Conservation (phyloP, 2,329 filamentous ascomycete species). For the Paecilomyces dactylethromorphus region DNA sequence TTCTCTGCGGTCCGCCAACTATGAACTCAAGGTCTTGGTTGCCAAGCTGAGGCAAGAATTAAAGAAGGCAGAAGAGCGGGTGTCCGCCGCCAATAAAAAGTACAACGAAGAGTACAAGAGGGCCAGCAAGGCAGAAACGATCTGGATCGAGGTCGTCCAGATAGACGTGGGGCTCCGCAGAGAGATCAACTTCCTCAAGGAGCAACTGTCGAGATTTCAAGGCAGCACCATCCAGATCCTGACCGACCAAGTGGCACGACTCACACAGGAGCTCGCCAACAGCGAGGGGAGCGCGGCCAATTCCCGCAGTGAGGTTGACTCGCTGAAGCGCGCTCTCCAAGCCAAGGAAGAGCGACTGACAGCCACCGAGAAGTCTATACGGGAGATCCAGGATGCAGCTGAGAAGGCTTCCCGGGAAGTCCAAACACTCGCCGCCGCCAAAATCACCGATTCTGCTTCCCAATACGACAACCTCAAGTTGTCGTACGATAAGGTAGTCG, state of each 20-base stretch:
- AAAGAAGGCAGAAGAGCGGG: not conserved
- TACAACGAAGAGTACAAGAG: not conserved
- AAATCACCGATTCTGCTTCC: not conserved
- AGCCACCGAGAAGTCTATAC: not conserved
- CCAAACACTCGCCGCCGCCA: not conserved
- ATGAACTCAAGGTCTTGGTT: not conserved
- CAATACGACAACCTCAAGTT: not conserved
- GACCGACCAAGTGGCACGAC: not conserved
- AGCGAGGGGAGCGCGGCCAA: not conserved
- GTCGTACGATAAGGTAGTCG: not conserved
- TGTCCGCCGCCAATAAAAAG: not conserved
- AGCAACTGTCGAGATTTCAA: not conserved
- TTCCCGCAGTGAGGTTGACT: not conserved
- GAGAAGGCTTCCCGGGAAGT: not conserved
- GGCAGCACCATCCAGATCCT: not conserved
- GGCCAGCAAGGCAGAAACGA: not conserved
- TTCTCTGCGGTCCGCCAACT: not conserved
- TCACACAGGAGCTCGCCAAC: not conserved
- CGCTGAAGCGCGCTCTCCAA: not conserved
- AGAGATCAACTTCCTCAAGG: not conserved
- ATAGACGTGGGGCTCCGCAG: not conserved
- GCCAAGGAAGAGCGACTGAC: not conserved
- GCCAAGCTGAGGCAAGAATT: not conserved
- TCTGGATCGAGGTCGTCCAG: not conserved
- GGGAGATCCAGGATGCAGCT: not conserved